A percentile compares a stretch with the other conserved stretches of the same genome.
Evolutionary conservation across 2,329 filamentous ascomycete genomes (phyloP).

Genomic region (Fusarium illudens): DNA sequence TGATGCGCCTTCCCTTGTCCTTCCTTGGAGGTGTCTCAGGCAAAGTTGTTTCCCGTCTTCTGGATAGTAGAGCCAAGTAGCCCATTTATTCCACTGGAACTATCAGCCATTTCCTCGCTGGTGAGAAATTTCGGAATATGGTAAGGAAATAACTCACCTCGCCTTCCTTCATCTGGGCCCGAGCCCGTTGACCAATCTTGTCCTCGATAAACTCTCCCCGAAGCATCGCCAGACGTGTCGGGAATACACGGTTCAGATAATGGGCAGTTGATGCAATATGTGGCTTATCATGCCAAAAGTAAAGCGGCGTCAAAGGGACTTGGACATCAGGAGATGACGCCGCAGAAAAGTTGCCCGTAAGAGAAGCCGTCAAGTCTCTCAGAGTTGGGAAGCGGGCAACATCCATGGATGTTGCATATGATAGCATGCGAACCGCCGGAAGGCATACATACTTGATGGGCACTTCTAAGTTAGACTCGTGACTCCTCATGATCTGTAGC

Average conservation of each 20-base stretch:
- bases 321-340: conserved; percentile 3
- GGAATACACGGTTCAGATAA: conserved; percentile 60
- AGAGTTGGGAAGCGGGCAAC: conserved; percentile 55
- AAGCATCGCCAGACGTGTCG: conserved; percentile 57
- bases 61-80: conserved; percentile 64
- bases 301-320: conserved; percentile 62
- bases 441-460: conserved; percentile 64
- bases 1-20: conserved; percentile 56
- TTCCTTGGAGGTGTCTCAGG: conserved; percentile 60
- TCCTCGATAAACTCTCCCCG: conserved; percentile 66
- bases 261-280: conserved; percentile 60
- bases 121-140: accelerated
- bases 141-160: conserved; percentile 18
- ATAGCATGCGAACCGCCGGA: conserved; percentile 60
- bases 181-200: conserved; percentile 61
- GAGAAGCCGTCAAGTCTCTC: conserved; percentile 50
- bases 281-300: conserved; percentile 68
- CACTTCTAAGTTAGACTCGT: conserved; percentile 38
- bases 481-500: conserved; percentile 55
- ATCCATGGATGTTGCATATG: conserved; percentile 58
- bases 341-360: conserved; percentile 54
- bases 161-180: conserved; percentile 65
- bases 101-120: not conserved
- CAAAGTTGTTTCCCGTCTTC: conserved; percentile 56
- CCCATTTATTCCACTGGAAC: conserved; percentile 58